phyloP scores from a whole-genome alignment of 768 basidiomycete species.

The Pleurotus salmoneostramineus region DNA sequence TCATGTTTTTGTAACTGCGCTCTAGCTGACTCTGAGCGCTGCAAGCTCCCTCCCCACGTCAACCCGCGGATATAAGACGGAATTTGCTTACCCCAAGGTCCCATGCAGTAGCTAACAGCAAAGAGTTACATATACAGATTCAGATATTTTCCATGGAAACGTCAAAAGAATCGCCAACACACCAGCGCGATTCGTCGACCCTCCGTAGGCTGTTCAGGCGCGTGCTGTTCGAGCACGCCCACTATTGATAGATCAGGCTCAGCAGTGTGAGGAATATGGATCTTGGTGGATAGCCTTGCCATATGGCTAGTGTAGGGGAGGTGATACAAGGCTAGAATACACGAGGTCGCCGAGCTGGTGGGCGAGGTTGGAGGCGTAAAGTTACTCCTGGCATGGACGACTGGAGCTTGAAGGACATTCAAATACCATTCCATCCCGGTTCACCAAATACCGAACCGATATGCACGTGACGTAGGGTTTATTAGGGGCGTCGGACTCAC shows the following conservation, averaged over 20 bases:
- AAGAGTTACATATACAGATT: constrained; percentile 4
- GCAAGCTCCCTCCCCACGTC: neutral
- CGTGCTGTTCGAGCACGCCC: constrained; percentile 62
- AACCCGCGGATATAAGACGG: constrained; percentile 19
- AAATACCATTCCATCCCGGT: too few relatives aligned
- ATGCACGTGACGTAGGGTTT: too few relatives aligned
- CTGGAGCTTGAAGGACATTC: too few relatives aligned
- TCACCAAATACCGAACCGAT: too few relatives aligned
- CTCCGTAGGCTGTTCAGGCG: constrained; percentile 41
- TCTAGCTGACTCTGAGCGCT: constrained; percentile 15
- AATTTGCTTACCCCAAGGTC: constrained; percentile 59
- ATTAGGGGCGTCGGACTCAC: too few relatives aligned
- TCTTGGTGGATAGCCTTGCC: constrained; percentile 38
- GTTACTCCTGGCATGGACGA: too few relatives aligned
- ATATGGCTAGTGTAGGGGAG: neutral
- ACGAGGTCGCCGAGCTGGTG: too few relatives aligned
- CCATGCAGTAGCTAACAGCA: constrained; percentile 69
- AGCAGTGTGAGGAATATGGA: constrained; percentile 46
- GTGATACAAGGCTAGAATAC: too few relatives aligned
- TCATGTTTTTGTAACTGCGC: constrained; percentile 8
- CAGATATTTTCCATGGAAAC: constrained; percentile 7
- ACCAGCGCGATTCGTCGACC: constrained; percentile 68
- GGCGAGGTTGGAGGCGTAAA: too few relatives aligned
- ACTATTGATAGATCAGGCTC: constrained; percentile 42
- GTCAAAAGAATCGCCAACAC: constrained; percentile 23